Conservation (phyloP, 2,329 filamentous ascomycete genomes). For the Furcasterigmium furcatum region DNA sequence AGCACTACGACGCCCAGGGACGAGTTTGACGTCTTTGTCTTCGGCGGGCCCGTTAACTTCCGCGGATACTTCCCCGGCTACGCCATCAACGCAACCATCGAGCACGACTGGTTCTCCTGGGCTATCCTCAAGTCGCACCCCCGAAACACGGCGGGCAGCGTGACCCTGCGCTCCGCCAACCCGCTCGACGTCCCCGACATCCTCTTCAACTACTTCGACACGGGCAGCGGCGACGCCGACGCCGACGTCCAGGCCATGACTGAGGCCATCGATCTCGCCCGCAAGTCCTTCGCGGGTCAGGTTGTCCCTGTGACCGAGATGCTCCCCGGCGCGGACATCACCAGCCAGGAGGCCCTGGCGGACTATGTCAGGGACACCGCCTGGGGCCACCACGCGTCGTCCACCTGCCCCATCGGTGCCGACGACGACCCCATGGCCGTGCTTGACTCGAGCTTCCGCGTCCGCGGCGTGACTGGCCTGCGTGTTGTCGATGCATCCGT, state of each 20-base stretch:
- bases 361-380: constrained; percentile 24
- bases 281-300: background rate
- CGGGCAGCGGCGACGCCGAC: constrained; percentile 40
- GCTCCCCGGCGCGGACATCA: constrained; percentile 14
- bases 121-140: constrained; percentile 60
- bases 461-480: constrained; percentile 39
- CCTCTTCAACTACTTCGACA: constrained; percentile 58
- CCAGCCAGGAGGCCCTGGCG: constrained; percentile 11
- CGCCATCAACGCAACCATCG: constrained; percentile 21
- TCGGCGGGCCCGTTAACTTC: constrained; percentile 34
- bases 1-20: constrained; percentile 19
- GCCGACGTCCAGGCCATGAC: constrained; percentile 50
- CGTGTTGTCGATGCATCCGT: constrained; percentile 43
- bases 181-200: constrained; percentile 63
- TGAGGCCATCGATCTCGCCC: constrained; percentile 45
- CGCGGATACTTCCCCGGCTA: constrained; percentile 36
- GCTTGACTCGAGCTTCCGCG: constrained; percentile 45
- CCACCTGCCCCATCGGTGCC: constrained; percentile 26
- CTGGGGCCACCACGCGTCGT: constrained; percentile 30
- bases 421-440: constrained; percentile 32
- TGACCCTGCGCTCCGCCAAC: constrained; percentile 57
- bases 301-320: constrained; percentile 21
- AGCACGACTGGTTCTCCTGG: constrained; percentile 38
- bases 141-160: constrained; percentile 58
- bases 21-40: constrained; percentile 28